Base-by-base conservation (phyloP, 257 asterid species). In the Osmanthus fragrans region DNA sequence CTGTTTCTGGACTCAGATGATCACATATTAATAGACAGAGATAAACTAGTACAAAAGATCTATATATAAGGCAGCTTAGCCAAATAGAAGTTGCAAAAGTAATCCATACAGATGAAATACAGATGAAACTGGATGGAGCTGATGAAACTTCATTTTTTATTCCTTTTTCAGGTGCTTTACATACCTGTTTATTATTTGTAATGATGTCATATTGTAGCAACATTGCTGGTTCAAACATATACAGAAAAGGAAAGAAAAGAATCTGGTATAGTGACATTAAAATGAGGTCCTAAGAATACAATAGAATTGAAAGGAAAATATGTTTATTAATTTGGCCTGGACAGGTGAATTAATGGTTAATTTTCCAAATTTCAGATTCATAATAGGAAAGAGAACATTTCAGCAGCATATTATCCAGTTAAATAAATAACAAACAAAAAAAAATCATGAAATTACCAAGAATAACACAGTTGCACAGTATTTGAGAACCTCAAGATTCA, bases 401-500 rank as follows among this genome's bases (percentile, higher is more conserved):
- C 30, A 70, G 27, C 7, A 10, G 19, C 29, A 18, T 51, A 37
- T 37, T 19, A 54, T 54, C 25, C 74, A 70, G 40, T 70, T 10
- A 21, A 37, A 21, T 37, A 70, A 37, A 33, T 70, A 32, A 18
- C 1, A 36, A 49, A 54, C 58, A 75, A 54, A 2, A 76, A 23
- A 47, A 49, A 42, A 21, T 36, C 49, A 58, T 34, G 64, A 72
- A 76, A 70, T 77, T 93, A 96, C 98, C 99, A 93, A 47, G 84
- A 96, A 93, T 13, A 96, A 83, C 75, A 93, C 99, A 66, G 97
- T 88, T 73, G 97, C 94, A 83, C 99, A 96, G 82, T 90, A 85
- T 88, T 96, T 96, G 81, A 96, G 88, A 80, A 96, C 98, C 88
- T 93, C 98, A 71, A 96, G 92, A 88, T 96, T 96, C 98, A 96